A percentile compares a stretch with the other conserved stretches of the same genome.
Evolutionary conservation across 495 filamentous ascomycete species (phyloP).

Genomic region (Lasiosphaeriaceae sp.): DNA sequence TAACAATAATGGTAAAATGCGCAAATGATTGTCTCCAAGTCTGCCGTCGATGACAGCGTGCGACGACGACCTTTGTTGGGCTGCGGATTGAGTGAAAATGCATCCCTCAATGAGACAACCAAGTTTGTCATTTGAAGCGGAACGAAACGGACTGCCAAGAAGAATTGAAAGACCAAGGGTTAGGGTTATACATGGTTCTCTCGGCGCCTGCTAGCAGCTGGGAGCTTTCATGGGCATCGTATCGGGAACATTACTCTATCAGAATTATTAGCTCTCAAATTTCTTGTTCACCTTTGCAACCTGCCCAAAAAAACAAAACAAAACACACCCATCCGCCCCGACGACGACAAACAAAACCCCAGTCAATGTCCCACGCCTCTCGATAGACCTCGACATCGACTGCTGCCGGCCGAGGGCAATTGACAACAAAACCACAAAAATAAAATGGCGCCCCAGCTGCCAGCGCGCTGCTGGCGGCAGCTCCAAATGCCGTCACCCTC

Average conservation of each 20-base stretch:
- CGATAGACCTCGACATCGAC: neutral
- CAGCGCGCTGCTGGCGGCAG: slow-evolving; percentile 44
- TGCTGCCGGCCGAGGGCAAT: neutral
- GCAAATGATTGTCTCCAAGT: neutral
- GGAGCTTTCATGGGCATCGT: neutral
- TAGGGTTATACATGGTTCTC: neutral
- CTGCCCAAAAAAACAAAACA: slow-evolving; percentile 4
- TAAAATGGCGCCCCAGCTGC: slow-evolving; percentile 53
- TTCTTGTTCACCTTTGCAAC: slow-evolving; percentile 1
- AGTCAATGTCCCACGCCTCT: neutral
- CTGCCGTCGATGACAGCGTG: neutral
- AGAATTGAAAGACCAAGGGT: neutral
- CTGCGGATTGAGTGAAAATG: neutral
- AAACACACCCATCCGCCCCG: neutral
- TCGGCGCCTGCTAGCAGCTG: neutral
- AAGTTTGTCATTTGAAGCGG: neutral
- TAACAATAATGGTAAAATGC: too few relatives aligned
- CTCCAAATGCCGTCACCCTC: slow-evolving; percentile 28
- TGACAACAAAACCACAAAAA: neutral
- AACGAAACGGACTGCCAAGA: neutral
- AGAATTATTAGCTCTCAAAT: slow-evolving; percentile 4
- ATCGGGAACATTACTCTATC: slow-evolving; percentile 2
- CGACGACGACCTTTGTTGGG: neutral
- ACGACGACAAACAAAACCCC: neutral
- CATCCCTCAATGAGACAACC: neutral